Base-by-base conservation (phyloP, 2,329 filamentous ascomycete genomes). In the Monilinia polystroma region DNA sequence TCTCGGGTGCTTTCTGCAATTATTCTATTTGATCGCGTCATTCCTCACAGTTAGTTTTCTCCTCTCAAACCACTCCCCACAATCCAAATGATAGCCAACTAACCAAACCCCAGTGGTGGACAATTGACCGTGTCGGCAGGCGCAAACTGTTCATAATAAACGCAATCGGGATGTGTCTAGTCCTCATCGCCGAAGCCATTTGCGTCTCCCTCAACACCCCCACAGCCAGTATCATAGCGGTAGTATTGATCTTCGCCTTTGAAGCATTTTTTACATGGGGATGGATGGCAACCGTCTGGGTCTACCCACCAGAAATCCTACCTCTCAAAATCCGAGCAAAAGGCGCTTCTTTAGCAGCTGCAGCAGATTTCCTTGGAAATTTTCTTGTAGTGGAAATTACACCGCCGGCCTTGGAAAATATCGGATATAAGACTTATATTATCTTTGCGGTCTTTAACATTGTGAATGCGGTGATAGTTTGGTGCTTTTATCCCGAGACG, bases 51-150 rank as follows among this genome's bases (percentile, higher is more conserved):
- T 35, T 54, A 18, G 29, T 54, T 18, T 29, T 35, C 29, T 47
- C 43, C 18, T 5, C 52, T 47, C 43, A 2, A 47, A 1, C 20
- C 18, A 11, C 29, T 3, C 29, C 16, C 51, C 51, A 20, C 20
- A 51, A 23, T 82, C 82, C 68, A 76, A 81, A 66, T 73, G 79
- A 45, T 81, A 79, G 38, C 75, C 83, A 78, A 0, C 77, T 80
- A 64, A 73, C 72, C 38, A 72, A 78, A 1, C 76, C 77, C 0
- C 71, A 73, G 6, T 72, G 79, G 60, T 67, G 49, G 49, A 64
- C 71, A n/a, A 64, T 67, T 16, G 57, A 63, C 18, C 52, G 52
- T 16, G 52, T 54, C 14, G 52, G 52, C 52, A 23, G 49, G 2
- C 26, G 52, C 52, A 54, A 32, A 29, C 26, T 54, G 7, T 54